Evolutionary conservation across 768 basidiomycete species (phyloP).

Genomic region (Podaxis pistillaris): DNA sequence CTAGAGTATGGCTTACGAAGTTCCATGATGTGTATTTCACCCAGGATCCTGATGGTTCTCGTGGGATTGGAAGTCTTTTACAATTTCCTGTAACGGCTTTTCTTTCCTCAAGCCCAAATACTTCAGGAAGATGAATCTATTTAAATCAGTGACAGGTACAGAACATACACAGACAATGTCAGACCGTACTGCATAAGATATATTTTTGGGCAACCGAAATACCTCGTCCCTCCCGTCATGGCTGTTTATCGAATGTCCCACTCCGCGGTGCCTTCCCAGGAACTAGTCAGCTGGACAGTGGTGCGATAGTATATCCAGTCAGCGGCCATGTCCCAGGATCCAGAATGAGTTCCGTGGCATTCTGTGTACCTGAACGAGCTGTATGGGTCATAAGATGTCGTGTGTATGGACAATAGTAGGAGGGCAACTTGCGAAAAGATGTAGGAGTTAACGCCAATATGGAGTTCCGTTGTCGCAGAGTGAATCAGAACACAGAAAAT

Average conservation of each 20-base stretch:
- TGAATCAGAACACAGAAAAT: background rate
- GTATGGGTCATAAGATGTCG: background rate
- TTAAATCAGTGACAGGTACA: constrained; percentile 1
- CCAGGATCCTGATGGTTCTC: constrained; percentile 4
- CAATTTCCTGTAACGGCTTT: background rate
- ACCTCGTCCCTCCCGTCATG: background rate
- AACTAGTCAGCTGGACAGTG: constrained; percentile 1
- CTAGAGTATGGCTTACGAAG: background rate
- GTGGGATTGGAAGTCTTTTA: constrained; percentile 2
- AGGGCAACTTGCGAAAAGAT: background rate
- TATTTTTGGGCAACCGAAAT: background rate
- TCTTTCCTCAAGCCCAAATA: background rate
- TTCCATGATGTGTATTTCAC: background rate
- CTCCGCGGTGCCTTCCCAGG: constrained; percentile 1
- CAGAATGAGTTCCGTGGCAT: background rate
- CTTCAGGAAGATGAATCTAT: background rate
- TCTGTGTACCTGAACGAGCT: constrained; percentile 3
- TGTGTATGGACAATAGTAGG: background rate
- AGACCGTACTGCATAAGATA: background rate
- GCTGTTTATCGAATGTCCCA: background rate
- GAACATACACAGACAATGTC: background rate
- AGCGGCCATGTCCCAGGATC: background rate
- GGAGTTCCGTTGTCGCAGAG: background rate
- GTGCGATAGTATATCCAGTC: background rate
- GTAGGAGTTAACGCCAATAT: background rate